Percentiles rank a stretch among this genome's conserved stretches.
These are phyloP conservation scores for Microdochium paspali DNA, from an alignment of 2,329 filamentous ascomycete genomes.

Conservation along the genomic window DNA sequence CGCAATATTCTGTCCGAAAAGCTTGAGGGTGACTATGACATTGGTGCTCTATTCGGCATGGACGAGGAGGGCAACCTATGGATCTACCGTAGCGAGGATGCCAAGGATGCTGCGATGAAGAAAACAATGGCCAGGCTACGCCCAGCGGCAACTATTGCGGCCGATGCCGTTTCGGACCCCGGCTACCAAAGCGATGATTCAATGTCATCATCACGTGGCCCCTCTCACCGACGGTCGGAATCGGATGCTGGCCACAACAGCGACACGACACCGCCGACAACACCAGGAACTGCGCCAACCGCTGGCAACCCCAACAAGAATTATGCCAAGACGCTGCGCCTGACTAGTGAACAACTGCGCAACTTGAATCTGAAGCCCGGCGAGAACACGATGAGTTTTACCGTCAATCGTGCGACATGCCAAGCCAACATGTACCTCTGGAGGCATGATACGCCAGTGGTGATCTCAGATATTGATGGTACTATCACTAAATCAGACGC, in stretches of 20 bases:
- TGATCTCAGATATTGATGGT: conserved; percentile 97
- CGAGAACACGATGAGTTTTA: conserved; percentile 92
- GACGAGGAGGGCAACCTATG: conserved; percentile 96
- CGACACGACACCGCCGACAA: conserved; percentile 58
- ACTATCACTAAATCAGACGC: conserved; percentile 98
- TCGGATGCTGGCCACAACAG: conserved; percentile 50
- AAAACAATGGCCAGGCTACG: conserved; percentile 42
- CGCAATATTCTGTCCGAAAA: conserved; percentile 89
- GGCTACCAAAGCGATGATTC: conserved; percentile 89
- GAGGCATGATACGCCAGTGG: conserved; percentile 83
- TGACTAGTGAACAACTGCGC: conserved; percentile 94
- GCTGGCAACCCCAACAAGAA: conserved; percentile 67
- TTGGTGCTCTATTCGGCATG: conserved; percentile 87
- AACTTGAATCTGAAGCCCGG: conserved; percentile 71
- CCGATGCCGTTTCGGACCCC: conserved; percentile 84
- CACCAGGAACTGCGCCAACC: conserved; percentile 51
- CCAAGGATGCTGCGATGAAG: conserved; percentile 79
- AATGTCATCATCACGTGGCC: conserved; percentile 36
- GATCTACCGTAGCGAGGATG: conserved; percentile 98
- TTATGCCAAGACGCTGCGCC: conserved; percentile 89
- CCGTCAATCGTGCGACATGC: conserved; percentile 89
- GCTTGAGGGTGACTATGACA: conserved; percentile 89
- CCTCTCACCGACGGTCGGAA: conserved; percentile 54
- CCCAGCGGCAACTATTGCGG: conserved; percentile 40
- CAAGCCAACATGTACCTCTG: conserved; percentile 89